These are phyloP conservation scores for Vaccinium macrocarpon DNA, from an alignment of 148 eudicot genomes.

Conservation along the genomic window DNA sequence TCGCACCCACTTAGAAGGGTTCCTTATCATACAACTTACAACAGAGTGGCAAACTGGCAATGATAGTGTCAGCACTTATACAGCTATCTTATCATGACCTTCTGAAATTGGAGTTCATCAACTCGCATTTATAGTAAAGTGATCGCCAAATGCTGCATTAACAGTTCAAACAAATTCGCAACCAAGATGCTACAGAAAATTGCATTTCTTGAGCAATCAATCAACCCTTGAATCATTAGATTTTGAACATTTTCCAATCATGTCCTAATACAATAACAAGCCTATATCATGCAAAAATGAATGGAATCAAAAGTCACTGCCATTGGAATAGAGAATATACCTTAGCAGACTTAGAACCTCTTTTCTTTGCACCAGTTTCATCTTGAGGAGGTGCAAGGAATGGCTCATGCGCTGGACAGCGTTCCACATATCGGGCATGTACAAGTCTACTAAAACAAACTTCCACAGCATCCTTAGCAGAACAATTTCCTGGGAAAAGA, in stretches of 20 bases:
- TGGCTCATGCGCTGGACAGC: slow-evolving; percentile 80
- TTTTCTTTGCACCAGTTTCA: slow-evolving; percentile 45
- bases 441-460: slow-evolving; percentile 63
- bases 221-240: neutral
- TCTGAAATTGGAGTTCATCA: neutral
- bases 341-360: slow-evolving; percentile 49
- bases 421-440: slow-evolving; percentile 56
- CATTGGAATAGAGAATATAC: slow-evolving; percentile 26
- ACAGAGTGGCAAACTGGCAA: neutral
- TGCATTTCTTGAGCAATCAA: neutral
- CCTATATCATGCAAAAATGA: neutral
- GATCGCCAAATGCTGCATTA: neutral
- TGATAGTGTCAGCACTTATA: neutral
- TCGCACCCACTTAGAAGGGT: neutral
- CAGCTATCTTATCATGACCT: neutral
- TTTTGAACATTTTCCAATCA: neutral
- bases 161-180: neutral
- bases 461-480: slow-evolving; percentile 32
- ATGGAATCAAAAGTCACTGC: neutral
- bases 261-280: neutral
- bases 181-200: neutral
- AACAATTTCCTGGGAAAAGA: slow-evolving; percentile 37
- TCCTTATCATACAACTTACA: neutral
- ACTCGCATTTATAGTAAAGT: neutral
- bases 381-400: slow-evolving; percentile 45